A percentile compares a stretch with the other conserved stretches of the same genome.
phyloP scores from a whole-genome alignment of 2,329 filamentous ascomycete genomes.

The Alternaria triticina region DNA sequence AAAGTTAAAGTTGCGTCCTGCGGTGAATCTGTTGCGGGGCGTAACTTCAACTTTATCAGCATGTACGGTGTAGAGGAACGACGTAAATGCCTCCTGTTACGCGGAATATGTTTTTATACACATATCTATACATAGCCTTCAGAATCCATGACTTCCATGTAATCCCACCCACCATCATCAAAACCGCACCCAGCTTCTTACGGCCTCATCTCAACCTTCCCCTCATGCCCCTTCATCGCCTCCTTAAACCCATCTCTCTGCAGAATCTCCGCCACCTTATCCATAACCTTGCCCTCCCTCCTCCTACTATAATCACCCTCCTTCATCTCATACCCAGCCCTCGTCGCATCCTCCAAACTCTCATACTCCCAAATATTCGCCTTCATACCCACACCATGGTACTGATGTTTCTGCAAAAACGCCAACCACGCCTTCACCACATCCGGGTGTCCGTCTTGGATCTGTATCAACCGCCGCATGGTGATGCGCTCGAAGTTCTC shows the following conservation, averaged over 20 bases:
- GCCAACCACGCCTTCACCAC: conserved; percentile 91
- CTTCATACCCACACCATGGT: conserved; percentile 98
- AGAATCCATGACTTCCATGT: not conserved
- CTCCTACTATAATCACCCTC: conserved; percentile 36
- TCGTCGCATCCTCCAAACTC: conserved; percentile 58
- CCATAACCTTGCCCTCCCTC: conserved; percentile 40
- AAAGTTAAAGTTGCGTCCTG: not conserved
- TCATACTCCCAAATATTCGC: conserved; percentile 94
- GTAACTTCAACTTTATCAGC: not conserved
- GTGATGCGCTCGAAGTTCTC: conserved; percentile 98
- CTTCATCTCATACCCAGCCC: conserved; percentile 35
- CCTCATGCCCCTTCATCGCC: conserved; percentile 38
- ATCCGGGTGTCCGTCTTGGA: conserved; percentile 88
- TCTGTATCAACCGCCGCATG: conserved; percentile 83
- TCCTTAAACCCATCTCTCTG: conserved; percentile 37
- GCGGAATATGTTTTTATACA: not conserved
- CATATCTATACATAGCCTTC: not conserved
- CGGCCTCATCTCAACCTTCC: conserved; percentile 30
- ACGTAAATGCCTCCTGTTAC: not conserved
- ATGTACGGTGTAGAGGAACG: not conserved
- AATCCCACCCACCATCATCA: not conserved
- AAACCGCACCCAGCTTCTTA: conserved; percentile 6
- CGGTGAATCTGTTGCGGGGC: not conserved
- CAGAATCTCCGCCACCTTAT: conserved; percentile 47
- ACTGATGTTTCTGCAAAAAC: conserved; percentile 89